phyloP scores from a whole-genome alignment of 2,329 filamentous ascomycete genomes.

The Geosmithia putterillii region DNA sequence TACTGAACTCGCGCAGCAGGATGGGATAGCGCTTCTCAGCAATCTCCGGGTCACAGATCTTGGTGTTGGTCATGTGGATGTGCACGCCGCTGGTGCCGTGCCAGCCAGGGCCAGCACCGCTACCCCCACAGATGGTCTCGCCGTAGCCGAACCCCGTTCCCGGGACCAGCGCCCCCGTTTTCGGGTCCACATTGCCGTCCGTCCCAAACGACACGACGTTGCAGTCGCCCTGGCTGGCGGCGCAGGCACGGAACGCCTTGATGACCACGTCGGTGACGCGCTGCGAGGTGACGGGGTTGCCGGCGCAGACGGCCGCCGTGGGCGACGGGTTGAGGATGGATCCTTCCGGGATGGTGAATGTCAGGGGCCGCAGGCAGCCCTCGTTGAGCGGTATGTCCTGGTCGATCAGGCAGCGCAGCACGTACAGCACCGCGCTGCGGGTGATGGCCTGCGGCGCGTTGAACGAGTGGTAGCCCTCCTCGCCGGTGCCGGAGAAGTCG shows the following conservation, averaged over 20 bases:
- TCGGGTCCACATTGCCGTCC: slow-evolving; percentile 32
- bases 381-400: slow-evolving; percentile 20
- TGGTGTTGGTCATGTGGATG: slow-evolving; percentile 72
- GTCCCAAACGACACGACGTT: slow-evolving; percentile 76
- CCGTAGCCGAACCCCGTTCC: slow-evolving; percentile 64
- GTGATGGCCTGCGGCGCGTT: slow-evolving; percentile 10
- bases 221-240: slow-evolving; percentile 66
- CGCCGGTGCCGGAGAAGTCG: slow-evolving; percentile 18
- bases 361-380: slow-evolving; percentile 34
- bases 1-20: slow-evolving; percentile 52
- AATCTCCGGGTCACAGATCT: slow-evolving; percentile 66
- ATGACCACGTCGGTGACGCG: slow-evolving; percentile 52
- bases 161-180: slow-evolving; percentile 9
- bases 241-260: slow-evolving; percentile 62
- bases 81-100: slow-evolving; percentile 62
- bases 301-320: slow-evolving; percentile 15
- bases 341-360: slow-evolving; percentile 52
- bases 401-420: slow-evolving; percentile 17
- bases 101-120: slow-evolving; percentile 59
- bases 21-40: slow-evolving; percentile 50
- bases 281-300: slow-evolving; percentile 21
- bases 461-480: slow-evolving; percentile 13
- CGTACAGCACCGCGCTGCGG: slow-evolving; percentile 13
- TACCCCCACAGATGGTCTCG: slow-evolving; percentile 67
- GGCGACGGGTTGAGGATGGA: slow-evolving; percentile 63